These are phyloP conservation scores for Galerina sulciceps DNA, from an alignment of 768 basidiomycete species.

Conservation along the genomic window DNA sequence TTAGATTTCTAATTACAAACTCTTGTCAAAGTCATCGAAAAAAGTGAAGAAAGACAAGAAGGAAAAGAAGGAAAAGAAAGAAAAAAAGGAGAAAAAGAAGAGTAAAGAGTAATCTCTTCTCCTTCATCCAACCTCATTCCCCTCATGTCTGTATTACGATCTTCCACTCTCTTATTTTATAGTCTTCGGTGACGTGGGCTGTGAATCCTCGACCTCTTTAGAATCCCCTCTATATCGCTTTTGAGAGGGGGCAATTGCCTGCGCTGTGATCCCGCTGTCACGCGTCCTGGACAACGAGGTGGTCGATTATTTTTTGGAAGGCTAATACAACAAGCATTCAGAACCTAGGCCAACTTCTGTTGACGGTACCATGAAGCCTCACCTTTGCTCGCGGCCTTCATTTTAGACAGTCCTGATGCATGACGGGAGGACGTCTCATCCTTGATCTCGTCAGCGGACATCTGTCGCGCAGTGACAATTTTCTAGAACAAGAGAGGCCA, in stretches of 20 bases:
- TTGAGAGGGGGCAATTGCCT: neutral
- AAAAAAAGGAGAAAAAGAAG: slow-evolving; percentile 43
- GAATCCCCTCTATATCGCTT: neutral
- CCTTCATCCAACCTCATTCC: slow-evolving; percentile 18
- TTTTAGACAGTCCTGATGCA: slow-evolving; percentile 17
- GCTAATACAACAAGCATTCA: neutral
- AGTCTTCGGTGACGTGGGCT: neutral
- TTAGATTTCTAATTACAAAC: slow-evolving; percentile 4
- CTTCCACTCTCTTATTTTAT: slow-evolving; percentile 12
- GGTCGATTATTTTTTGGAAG: slow-evolving; percentile 9
- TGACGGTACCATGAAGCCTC: neutral
- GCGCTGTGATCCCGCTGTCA: neutral
- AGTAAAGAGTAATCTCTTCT: slow-evolving; percentile 34
- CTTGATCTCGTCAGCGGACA: slow-evolving; percentile 14
- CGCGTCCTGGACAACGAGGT: neutral
- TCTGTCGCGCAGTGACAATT: slow-evolving; percentile 9
- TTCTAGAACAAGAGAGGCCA: neutral
- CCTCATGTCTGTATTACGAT: slow-evolving; percentile 16
- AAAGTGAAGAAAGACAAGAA: slow-evolving; percentile 59
- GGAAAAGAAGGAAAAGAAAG: slow-evolving; percentile 57
- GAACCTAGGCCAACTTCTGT: neutral
- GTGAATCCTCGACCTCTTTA: neutral
- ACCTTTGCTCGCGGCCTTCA: slow-evolving; percentile 19
- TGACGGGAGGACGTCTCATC: neutral
- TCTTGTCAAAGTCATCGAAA: slow-evolving; percentile 32